Percentiles rank a stretch among this genome's conserved stretches.
Evolutionary conservation across 78 protist species (phyloP).

Genomic region (Dictyostelium capitatum): DNA sequence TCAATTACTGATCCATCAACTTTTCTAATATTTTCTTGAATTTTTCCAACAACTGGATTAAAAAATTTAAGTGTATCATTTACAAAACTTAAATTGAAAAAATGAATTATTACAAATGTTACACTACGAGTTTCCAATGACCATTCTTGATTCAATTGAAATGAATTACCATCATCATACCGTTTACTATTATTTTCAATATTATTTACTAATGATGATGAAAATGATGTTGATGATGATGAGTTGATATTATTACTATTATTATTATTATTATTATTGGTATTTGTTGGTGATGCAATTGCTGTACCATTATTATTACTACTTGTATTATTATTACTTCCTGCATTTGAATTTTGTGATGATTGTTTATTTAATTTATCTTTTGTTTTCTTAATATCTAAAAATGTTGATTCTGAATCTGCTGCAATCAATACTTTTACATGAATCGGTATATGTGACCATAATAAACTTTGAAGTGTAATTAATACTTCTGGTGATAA

Average conservation of each 20-base stretch:
- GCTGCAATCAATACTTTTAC: constrained; percentile 6
- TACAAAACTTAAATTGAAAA: constrained; percentile 6
- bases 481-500: constrained; percentile 23
- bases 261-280: not conserved
- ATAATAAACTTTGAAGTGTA: constrained; percentile 25
- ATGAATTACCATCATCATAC: not conserved
- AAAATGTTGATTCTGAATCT: not conserved
- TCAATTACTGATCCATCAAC: constrained; percentile 37
- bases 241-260: not conserved
- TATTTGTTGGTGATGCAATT: not conserved
- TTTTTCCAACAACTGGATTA: constrained; percentile 22
- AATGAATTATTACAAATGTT: constrained; percentile 49
- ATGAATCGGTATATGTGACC: constrained; percentile 61
- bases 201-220: not conserved
- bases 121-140: constrained; percentile 38
- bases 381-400: not conserved
- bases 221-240: constrained; percentile 12
- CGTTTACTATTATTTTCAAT: not conserved
- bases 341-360: not conserved
- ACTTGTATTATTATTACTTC: not conserved
- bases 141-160: constrained; percentile 52
- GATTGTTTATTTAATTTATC: not conserved
- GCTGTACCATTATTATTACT: not conserved
- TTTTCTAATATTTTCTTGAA: constrained; percentile 44
- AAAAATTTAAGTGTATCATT: constrained; percentile 37